Base-by-base conservation (phyloP, 345 rosid genomes). In the Citrus mangshanensis region DNA sequence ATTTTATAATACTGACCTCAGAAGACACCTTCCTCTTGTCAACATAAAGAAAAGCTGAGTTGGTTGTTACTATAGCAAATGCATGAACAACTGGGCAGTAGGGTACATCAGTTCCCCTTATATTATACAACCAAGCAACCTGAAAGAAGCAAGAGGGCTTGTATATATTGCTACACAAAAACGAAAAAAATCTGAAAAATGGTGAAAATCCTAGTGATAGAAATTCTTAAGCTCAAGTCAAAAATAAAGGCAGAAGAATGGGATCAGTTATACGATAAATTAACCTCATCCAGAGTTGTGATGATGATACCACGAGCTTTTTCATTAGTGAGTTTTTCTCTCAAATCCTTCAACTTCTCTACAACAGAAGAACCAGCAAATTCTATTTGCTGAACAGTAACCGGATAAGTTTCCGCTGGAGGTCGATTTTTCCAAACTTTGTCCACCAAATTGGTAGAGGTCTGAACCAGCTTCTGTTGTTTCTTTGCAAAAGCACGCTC, bases 51-150 rank as follows among this genome's bases (percentile, higher is more conserved):
- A 93, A 93, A 63, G 95, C 97, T 68, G 93, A 87, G 28, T 81
- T 81, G 66, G 70, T 73, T 22, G 97, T 93, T 56, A 96, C 90
- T 38, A 96, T 85, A 38, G 98, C 98, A 85, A 94, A 96, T 6
- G 98, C 96, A 83, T 96, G 98, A 82, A 90, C 98, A 82, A 96
- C 98, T 0, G 99, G 99, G 84, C 91, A 85, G 71, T 90, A 94
- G 78, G 97, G 82, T 28, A 96, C 97, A 83, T 96, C 99, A 74
- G 75, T 87, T 80, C 99, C 99, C 74, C 98, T 97, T 67, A 96
- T 88, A 80, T 96, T 96, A 82, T 88, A 96, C 78, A 94, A 73
- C 99, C 99, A 96, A 83, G 99, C 99, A 88, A 96, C 99, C 98
- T 95, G 89, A 89, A 34, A 74, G 54, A 65, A 68, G 27, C 59